These are phyloP conservation scores for Ichthyophthirius multifiliis DNA, from an alignment of 169 alveolate species.

Conservation along the genomic window DNA sequence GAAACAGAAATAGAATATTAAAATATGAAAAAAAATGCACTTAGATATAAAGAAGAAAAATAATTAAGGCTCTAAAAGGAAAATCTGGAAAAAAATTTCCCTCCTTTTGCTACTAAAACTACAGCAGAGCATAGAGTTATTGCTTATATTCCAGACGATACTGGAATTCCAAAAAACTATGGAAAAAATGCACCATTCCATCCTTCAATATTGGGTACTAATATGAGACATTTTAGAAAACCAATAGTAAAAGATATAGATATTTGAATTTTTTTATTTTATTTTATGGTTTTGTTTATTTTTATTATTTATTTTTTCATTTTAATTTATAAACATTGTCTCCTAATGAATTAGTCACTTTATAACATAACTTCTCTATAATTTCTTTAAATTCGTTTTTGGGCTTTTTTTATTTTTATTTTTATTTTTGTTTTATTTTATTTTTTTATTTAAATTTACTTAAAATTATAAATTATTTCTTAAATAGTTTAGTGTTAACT, in stretches of 20 bases:
- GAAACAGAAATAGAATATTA: conserved; percentile 69
- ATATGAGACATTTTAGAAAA: conserved; percentile 83
- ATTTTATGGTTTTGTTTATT: background rate
- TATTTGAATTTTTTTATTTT: conserved; percentile 31
- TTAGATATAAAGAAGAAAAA: conserved; percentile 56
- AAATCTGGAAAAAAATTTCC: conserved; percentile 59
- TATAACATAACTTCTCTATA: too few species aligned
- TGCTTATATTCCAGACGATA: conserved; percentile 75
- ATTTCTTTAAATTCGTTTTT: too few species aligned
- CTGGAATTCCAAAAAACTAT: conserved; percentile 64
- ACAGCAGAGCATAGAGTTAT: conserved; percentile 80
- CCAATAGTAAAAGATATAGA: conserved; percentile 77
- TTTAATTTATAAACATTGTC: too few species aligned
- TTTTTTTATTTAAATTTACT: too few species aligned
- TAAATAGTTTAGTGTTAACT: too few species aligned
- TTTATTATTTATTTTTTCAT: too few species aligned
- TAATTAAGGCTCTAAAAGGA: conserved; percentile 55
- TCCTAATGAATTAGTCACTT: too few species aligned
- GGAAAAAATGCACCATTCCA: conserved; percentile 84
- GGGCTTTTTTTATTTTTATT: too few species aligned
- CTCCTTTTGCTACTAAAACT: conserved; percentile 75
- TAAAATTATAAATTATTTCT: too few species aligned
- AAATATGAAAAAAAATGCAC: conserved; percentile 58
- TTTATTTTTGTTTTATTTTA: too few species aligned
- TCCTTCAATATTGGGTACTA: conserved; percentile 80